phyloP scores from a whole-genome alignment of 495 filamentous ascomycete genomes.

The Hypoxylon lienhwacheense region DNA sequence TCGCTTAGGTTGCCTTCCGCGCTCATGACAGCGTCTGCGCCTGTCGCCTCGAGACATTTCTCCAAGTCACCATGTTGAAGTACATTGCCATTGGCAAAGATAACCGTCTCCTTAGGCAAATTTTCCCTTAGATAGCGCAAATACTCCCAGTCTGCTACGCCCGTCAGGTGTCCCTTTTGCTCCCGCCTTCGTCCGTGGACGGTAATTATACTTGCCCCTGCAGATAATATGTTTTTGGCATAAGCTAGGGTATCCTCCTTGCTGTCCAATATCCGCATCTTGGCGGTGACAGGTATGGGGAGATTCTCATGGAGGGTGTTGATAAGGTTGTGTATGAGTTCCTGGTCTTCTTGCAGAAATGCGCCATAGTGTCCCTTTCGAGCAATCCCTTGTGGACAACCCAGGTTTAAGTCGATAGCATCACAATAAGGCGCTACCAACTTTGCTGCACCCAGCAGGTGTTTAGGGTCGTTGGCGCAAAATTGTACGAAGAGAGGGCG shows the following conservation, averaged over 20 bases:
- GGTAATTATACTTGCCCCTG: slow-evolving; percentile 89
- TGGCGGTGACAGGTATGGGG: slow-evolving; percentile 84
- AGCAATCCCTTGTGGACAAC: slow-evolving; percentile 97
- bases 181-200: slow-evolving; percentile 88
- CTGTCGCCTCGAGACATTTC: slow-evolving; percentile 77
- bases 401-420: slow-evolving; percentile 93
- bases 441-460: slow-evolving; percentile 73
- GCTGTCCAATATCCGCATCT: slow-evolving; percentile 88
- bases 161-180: slow-evolving; percentile 95
- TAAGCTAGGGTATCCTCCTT: slow-evolving; percentile 86
- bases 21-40: slow-evolving; percentile 91
- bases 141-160: slow-evolving; percentile 85
- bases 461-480: slow-evolving; percentile 84
- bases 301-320: slow-evolving; percentile 72
- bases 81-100: slow-evolving; percentile 97
- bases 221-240: slow-evolving; percentile 81
- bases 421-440: slow-evolving; percentile 83
- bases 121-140: slow-evolving; percentile 82
- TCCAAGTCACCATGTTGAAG: slow-evolving; percentile 80
- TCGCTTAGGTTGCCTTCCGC: slow-evolving; percentile 93
- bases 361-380: slow-evolving; percentile 87
- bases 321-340: slow-evolving; percentile 76
- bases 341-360: slow-evolving; percentile 92
- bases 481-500: slow-evolving; percentile 95
- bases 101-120: slow-evolving; percentile 81